Evolutionary conservation across 148 eudicot species (phyloP).

Genomic region (Silene latifolia): DNA sequence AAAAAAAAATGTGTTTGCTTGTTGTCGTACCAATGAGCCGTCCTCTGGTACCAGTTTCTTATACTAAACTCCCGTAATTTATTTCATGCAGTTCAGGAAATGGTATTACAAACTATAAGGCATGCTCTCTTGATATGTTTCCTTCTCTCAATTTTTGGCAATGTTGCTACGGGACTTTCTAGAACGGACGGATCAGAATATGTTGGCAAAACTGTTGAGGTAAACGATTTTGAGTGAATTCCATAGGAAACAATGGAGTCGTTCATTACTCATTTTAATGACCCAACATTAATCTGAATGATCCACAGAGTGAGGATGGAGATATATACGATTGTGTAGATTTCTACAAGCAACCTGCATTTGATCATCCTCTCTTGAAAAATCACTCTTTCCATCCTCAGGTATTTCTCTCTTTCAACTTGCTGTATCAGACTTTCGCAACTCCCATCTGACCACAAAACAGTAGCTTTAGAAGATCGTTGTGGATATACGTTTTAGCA

Average conservation of each 20-base stretch:
- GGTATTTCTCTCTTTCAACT: conserved; percentile 4
- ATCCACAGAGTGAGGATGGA: conserved; percentile 10
- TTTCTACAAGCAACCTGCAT: conserved; percentile 25
- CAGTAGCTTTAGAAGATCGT: too few relatives aligned
- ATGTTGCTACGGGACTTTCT: not conserved
- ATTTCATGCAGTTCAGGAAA: conserved; percentile 7
- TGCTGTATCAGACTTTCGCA: too few relatives aligned
- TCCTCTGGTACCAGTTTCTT: too few relatives aligned
- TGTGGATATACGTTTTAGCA: too few relatives aligned
- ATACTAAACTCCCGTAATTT: not conserved
- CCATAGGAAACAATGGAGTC: too few relatives aligned
- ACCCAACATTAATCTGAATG: not conserved
- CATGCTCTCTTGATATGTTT: not conserved
- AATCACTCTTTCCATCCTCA: conserved; percentile 21
- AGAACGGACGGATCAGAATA: conserved; percentile 2
- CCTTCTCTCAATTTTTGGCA: conserved; percentile 1
- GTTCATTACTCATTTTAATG: not conserved
- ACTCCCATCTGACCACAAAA: too few relatives aligned
- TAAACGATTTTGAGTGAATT: not conserved
- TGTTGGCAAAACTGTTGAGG: conserved; percentile 16
- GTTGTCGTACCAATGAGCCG: too few relatives aligned
- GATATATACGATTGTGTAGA: conserved; percentile 23
- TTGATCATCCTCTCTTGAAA: conserved; percentile 19
- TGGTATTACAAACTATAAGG: not conserved
- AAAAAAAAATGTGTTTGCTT: too few relatives aligned